Evolutionary conservation across 1,284 basidiomycete species (phyloP).

Genomic region (Rhodotorula sp.): DNA sequence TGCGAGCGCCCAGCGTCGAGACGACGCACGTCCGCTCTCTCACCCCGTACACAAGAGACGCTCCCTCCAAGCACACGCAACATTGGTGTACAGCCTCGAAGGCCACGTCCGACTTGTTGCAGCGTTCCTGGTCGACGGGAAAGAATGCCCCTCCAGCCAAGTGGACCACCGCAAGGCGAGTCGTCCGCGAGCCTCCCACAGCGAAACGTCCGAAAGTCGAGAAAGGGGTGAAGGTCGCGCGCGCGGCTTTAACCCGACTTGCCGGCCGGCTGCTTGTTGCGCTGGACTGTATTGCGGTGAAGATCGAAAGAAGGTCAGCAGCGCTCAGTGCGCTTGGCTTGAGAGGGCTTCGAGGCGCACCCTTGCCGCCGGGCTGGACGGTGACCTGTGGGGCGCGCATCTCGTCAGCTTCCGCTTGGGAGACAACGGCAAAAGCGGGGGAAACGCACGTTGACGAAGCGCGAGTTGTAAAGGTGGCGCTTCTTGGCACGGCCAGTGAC

Average conservation of each 20-base stretch:
- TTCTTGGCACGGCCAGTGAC: constrained; percentile 41
- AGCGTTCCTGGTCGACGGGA: neutral
- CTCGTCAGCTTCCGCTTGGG: neutral
- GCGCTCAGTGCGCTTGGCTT: neutral
- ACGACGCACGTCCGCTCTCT: too few relatives aligned
- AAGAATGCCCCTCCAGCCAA: neutral
- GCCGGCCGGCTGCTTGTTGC: neutral
- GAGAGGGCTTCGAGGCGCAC: neutral
- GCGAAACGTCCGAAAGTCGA: neutral
- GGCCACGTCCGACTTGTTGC: neutral
- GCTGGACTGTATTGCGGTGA: neutral
- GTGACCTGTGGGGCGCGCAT: neutral
- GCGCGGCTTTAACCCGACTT: constrained; percentile 57
- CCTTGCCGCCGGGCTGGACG: neutral
- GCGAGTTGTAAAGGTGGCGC: constrained; percentile 40
- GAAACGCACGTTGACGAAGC: constrained; percentile 17
- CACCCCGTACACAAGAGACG: too few relatives aligned
- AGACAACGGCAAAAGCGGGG: constrained; percentile 2
- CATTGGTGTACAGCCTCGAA: neutral
- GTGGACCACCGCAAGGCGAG: too few relatives aligned
- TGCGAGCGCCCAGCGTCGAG: too few relatives aligned
- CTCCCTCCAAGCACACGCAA: too few relatives aligned
- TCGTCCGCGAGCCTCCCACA: neutral
- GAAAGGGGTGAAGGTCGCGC: neutral
- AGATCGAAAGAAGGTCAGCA: neutral